Evolutionary conservation across 305 asterid genomes (phyloP), one percentile per base, ranked within the genome.

Genomic region (Fraxinus greggii): DNA sequence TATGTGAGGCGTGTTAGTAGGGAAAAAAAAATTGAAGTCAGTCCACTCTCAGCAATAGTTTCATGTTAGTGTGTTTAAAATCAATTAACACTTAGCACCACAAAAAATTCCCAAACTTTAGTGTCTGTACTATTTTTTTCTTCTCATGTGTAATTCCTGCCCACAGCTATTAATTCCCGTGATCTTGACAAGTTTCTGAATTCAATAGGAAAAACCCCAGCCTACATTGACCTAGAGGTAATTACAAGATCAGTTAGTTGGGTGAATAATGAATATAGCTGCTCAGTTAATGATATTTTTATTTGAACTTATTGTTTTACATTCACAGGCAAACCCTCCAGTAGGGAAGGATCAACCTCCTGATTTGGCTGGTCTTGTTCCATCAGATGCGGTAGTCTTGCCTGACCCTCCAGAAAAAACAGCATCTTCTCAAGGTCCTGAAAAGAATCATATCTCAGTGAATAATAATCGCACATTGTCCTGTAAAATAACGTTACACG

Each of bases 311-410:
- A 10, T 72, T 6, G 77, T 75, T 76, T 80, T 75, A 13, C 51
- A 76, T 79, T 84, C 48, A n/a, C 86, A 96, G 99, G 98, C 92
- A 78, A 92, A 89, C 61, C 97, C 98, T 83, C 74, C 95, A 31
- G 97, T 96, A 26, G 98, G 98, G 76, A 96, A 93, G 90, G 99
- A 94, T 86, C 97, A 96, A 78, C 99, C 98, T 83, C 99, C 99
- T 78, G 99, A 96, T 89, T 89, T 96, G 76, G 97, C 96, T 28
- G 78, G 84, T 77, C 84, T 94, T 81, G 97, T 96, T 84, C 98
- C 99, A 26, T 90, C 96, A 80, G 97, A 92, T 87, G 87, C 81
- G 48, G 78, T 82, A 67, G 70, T 80, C 81, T 75, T 86, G 80
- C 81, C 89, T 40, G 90, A 85, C 38, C 82, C 81, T 83, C 78